Evolutionary conservation across 768 basidiomycete genomes (phyloP).

Genomic region (Termitomyces bulborhizus): DNA sequence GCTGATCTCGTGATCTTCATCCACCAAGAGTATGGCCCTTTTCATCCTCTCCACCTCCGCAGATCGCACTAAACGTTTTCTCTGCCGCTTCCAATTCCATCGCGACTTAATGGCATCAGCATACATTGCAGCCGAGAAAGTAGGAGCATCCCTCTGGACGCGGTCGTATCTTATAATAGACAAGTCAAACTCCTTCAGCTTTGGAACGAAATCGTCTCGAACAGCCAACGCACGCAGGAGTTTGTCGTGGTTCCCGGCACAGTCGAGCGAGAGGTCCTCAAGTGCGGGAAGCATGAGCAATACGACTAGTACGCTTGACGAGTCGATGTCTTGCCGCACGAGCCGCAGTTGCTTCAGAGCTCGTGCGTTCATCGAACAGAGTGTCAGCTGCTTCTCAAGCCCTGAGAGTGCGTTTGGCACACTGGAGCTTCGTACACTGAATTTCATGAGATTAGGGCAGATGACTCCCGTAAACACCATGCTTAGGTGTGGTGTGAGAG

Average conservation of each 20-base stretch:
- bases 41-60: not conserved
- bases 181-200: not conserved
- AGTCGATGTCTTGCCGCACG: not conserved
- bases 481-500: not conserved
- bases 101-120: not conserved
- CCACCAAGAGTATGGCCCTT: not conserved
- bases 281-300: not conserved
- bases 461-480: not conserved
- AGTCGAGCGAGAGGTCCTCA: not conserved
- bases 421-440: not conserved
- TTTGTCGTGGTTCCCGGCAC: not conserved
- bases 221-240: not conserved
- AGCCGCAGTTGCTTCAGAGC: not conserved
- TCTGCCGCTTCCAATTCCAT: not conserved
- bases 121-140: not conserved
- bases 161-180: not conserved
- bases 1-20: not conserved
- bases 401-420: not conserved
- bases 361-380: not conserved
- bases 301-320: not conserved
- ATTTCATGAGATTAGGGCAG: not conserved
- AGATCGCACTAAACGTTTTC: too few species aligned
- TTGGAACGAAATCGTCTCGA: not conserved
- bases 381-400: not conserved
- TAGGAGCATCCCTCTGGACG: not conserved